Evolutionary conservation across 371 early-diverging fungal genomes (phyloP), one percentile per base, ranked within the genome.

Genomic region (Batkoa obscura): DNA sequence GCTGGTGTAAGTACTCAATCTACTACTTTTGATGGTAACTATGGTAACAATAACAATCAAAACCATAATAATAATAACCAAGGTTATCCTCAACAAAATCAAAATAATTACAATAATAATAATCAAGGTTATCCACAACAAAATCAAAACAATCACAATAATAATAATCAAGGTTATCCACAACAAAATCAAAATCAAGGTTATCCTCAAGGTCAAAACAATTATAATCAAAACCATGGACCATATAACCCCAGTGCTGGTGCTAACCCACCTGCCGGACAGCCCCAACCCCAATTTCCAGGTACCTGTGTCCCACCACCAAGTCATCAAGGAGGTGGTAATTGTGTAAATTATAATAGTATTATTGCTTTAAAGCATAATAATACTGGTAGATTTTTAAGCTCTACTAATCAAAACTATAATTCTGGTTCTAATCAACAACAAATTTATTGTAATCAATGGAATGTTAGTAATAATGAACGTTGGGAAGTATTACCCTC

Each of bases 401-500:
- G 67, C 34, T 70, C 73, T 17, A 52, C 46, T 56, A 56, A 58
- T 17, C 56, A 55, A 31, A 55, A 57, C 42, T 71, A 77, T 17
- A 59, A 65, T 47, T 47, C 63, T 30, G 78, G 79, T 35, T 75
- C 75, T 50, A 60, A 62, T 36, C 78, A 80, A 64, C 72, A 75
- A 49, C 45, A 54, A 45, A 30, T 51, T 33, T 32, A 43, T 13
- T 34, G 43, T 12, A 23, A 38, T 37, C 72, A 61, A 37, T 71
- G 73, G 69, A 63, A 65, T 31, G 47, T 69, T 6, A 60, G 49
- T 33, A 50, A 65, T 17, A 64, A 68, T 39, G 64, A 74, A 36
- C 61, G 60, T 39, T 80, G 76, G 69, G 68, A 72, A 43, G 73
- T 78, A 0, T 61, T 78, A 1, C 78, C 79, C 35, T 66, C 70